Conservation (phyloP, 805 yeast species). For the Ogataea saltuana region DNA sequence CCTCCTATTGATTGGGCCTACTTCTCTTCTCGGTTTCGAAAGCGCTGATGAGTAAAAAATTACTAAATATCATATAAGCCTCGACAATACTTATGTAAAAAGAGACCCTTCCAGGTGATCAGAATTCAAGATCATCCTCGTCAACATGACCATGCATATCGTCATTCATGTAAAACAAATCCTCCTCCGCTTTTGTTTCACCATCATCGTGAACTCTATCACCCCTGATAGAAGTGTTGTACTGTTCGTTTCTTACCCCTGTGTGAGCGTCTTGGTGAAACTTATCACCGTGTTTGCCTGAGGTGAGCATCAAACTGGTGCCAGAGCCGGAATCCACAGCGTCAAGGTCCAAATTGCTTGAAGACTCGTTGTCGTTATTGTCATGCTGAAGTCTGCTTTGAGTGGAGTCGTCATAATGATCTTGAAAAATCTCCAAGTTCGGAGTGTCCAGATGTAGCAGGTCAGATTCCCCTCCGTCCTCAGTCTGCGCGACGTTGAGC, state of each 20-base stretch:
- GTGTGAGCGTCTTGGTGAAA: not conserved
- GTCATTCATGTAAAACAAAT: slow-evolving; percentile 6
- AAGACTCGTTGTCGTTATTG: slow-evolving; percentile 7
- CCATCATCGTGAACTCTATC: slow-evolving; percentile 2
- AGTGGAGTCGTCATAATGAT: slow-evolving; percentile 8
- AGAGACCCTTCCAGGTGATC: not conserved
- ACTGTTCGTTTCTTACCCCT: not conserved
- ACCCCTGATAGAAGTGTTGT: slow-evolving; percentile 4
- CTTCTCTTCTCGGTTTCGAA: not conserved
- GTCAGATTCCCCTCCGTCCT: slow-evolving; percentile 5
- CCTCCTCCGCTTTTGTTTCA: slow-evolving; percentile 3
- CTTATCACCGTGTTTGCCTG: not conserved
- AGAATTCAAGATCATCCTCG: slow-evolving; percentile 4
- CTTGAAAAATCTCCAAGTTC: slow-evolving; percentile 20
- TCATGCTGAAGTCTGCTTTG: slow-evolving; percentile 1
- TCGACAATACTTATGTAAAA: not conserved
- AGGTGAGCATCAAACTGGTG: slow-evolving; percentile 12
- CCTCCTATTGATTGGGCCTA: too few relatives aligned
- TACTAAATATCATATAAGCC: slow-evolving; percentile 3
- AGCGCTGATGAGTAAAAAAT: not conserved
- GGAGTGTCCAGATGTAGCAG: slow-evolving; percentile 20
- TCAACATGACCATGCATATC: not conserved
- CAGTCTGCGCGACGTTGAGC: slow-evolving; percentile 2
- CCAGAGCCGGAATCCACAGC: not conserved
- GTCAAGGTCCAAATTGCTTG: slow-evolving; percentile 4